phyloP scores from a whole-genome alignment of 495 filamentous ascomycete species.

The Tuber aestivum region DNA sequence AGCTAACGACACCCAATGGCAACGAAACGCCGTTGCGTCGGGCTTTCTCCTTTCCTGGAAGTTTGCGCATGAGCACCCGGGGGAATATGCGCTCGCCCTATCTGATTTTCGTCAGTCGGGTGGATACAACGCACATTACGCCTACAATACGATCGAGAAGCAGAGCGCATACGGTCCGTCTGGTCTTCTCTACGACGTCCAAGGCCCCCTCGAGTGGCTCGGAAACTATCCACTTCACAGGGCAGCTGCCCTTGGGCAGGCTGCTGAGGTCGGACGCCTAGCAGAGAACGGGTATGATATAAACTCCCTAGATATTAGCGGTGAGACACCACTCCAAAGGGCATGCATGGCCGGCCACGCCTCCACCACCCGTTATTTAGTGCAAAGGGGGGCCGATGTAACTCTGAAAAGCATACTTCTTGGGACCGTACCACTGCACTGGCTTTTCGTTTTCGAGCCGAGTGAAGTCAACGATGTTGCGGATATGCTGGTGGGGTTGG shows the following conservation, averaged over 20 bases:
- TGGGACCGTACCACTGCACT: constrained; percentile 13
- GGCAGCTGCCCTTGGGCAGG: constrained; percentile 10
- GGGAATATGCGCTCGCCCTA: constrained; percentile 7
- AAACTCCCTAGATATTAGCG: constrained; percentile 15
- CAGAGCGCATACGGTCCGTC: not conserved
- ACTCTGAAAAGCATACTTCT: constrained; percentile 12
- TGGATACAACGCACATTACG: constrained; percentile 20
- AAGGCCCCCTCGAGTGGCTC: constrained; percentile 10
- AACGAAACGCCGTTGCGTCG: constrained; percentile 15
- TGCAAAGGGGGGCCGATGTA: constrained; percentile 16
- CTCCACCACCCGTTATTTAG: constrained; percentile 10
- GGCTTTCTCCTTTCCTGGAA: constrained; percentile 18
- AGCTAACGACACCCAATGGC: constrained; percentile 9
- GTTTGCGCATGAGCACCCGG: constrained; percentile 12
- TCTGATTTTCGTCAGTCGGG: constrained; percentile 10
- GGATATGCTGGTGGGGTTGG: constrained; percentile 12
- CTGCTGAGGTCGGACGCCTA: not conserved
- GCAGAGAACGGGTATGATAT: not conserved
- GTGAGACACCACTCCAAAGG: constrained; percentile 21
- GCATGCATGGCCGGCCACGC: constrained; percentile 19
- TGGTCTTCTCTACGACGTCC: constrained; percentile 6
- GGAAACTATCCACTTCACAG: constrained; percentile 15
- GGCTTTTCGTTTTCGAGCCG: constrained; percentile 27
- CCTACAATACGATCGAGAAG: not conserved
- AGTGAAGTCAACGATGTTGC: constrained; percentile 15